A percentile compares a stretch with the other conserved stretches of the same genome.
Conservation (phyloP, 2,329 filamentous ascomycete genomes). For the Ophiosphaerella herpotricha region DNA sequence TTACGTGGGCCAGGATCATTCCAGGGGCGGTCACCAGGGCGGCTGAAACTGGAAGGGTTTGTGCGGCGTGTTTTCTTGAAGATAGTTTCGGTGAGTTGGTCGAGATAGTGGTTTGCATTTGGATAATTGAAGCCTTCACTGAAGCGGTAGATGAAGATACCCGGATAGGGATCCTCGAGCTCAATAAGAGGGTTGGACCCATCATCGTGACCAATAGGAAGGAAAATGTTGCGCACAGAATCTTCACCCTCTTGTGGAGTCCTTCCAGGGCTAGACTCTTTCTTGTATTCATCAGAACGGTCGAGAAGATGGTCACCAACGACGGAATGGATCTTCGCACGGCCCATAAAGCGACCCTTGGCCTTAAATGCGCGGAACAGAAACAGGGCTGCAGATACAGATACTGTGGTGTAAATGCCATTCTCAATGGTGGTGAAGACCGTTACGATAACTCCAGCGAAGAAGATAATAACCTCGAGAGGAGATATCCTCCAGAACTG, state of each 20-base stretch:
- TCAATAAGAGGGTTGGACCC: slow-evolving; percentile 86
- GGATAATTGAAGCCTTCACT: slow-evolving; percentile 96
- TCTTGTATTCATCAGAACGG: slow-evolving; percentile 46
- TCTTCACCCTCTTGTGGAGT: slow-evolving; percentile 40
- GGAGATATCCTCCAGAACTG: slow-evolving; percentile 96
- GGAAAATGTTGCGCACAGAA: slow-evolving; percentile 75
- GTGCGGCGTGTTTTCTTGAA: slow-evolving; percentile 73
- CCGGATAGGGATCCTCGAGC: slow-evolving; percentile 80
- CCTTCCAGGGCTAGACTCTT: slow-evolving; percentile 16
- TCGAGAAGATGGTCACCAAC: slow-evolving; percentile 72
- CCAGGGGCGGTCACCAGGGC: slow-evolving; percentile 78
- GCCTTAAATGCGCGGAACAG: slow-evolving; percentile 84
- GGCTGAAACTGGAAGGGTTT: slow-evolving; percentile 66
- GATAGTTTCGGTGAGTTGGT: slow-evolving; percentile 59
- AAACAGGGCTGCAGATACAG: slow-evolving; percentile 74
- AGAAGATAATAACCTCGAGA: slow-evolving; percentile 89
- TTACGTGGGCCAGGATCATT: slow-evolving; percentile 83
- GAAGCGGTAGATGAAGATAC: slow-evolving; percentile 96
- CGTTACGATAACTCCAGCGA: slow-evolving; percentile 87
- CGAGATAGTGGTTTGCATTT: slow-evolving; percentile 87
- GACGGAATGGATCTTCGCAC: slow-evolving; percentile 83
- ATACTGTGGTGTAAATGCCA: slow-evolving; percentile 87
- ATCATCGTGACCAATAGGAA: slow-evolving; percentile 84
- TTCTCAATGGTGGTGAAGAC: slow-evolving; percentile 87
- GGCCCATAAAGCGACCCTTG: slow-evolving; percentile 81